Conservation (phyloP, 768 basidiomycete genomes). For the Mycena latifolia region DNA sequence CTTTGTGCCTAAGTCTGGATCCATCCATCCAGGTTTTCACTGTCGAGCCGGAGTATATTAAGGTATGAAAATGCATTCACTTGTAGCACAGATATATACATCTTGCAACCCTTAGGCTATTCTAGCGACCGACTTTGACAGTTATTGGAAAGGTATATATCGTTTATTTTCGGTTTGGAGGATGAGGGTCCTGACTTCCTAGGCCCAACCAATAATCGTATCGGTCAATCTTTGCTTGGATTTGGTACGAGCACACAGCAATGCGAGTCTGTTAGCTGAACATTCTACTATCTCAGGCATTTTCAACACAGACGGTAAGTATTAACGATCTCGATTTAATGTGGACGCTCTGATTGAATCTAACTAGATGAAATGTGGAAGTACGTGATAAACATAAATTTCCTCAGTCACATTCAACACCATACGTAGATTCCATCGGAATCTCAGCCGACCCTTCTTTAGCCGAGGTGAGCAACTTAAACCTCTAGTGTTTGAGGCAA, state of each 20-base stretch:
- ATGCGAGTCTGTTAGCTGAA: not conserved
- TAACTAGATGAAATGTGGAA: constrained; percentile 26
- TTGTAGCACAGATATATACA: too few species aligned
- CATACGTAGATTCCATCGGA: constrained; percentile 20
- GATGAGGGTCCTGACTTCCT: too few species aligned
- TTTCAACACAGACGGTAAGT: constrained; percentile 26
- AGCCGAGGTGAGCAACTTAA: constrained; percentile 8
- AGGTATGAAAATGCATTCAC: not conserved
- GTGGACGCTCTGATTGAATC: not conserved
- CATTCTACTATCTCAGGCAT: constrained; percentile 2
- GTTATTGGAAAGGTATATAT: constrained; percentile 21
- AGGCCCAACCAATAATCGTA: not conserved
- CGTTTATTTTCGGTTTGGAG: not conserved
- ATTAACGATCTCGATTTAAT: not conserved
- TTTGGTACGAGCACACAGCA: not conserved
- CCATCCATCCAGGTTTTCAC: constrained; percentile 17
- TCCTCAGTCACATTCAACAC: not conserved
- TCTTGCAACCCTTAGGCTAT: constrained; percentile 1
- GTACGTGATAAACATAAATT: not conserved
- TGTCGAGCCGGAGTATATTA: constrained; percentile 20
- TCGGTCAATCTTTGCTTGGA: constrained; percentile 24
- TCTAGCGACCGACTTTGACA: constrained; percentile 26
- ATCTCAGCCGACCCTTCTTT: constrained; percentile 24
- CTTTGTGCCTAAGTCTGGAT: not conserved
- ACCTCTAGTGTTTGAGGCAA: not conserved